These are phyloP conservation scores for Posidonia australis DNA, from an alignment of 106 monocot species.

Conservation along the genomic window DNA sequence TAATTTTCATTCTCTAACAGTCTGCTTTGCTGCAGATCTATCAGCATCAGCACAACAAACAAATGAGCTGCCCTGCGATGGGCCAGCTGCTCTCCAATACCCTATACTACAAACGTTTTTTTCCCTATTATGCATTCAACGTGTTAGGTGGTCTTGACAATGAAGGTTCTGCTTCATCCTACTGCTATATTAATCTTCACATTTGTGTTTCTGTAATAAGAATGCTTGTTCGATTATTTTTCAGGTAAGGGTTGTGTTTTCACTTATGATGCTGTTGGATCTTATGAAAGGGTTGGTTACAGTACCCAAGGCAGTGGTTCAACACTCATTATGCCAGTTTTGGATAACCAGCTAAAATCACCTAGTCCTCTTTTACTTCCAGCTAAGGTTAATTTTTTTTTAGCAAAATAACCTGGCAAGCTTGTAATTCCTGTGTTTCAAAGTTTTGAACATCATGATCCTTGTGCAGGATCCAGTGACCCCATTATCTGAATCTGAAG, in stretches of 20 bases:
- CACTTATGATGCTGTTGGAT: conserved; percentile 97
- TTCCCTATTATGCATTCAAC: conserved; percentile 96
- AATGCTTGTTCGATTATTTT: too few species aligned
- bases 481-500: conserved; percentile 67
- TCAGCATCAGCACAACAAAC: conserved; percentile 97
- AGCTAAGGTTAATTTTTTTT: conserved; percentile 54
- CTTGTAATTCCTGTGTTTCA: neutral
- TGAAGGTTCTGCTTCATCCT: conserved; percentile 46
- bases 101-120: conserved; percentile 96
- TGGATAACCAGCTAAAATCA: conserved; percentile 96
- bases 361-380: conserved; percentile 92
- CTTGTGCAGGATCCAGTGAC: conserved; percentile 98
- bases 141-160: conserved; percentile 88
- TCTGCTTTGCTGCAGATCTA: conserved; percentile 45
- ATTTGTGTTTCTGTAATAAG: too few species aligned
- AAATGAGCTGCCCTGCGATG: conserved; percentile 99
- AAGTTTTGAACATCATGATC: too few species aligned
- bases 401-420: neutral
- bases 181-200: too few species aligned
- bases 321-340: conserved; percentile 79
- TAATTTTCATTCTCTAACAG: conserved; percentile 1
- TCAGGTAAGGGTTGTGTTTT: conserved; percentile 90
- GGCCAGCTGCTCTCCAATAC: conserved; percentile 91
- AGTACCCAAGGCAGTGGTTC: conserved; percentile 81
- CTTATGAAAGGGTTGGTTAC: conserved; percentile 91